Conservation (phyloP, 257 asterid genomes). For the Paraleonurus japonicus region DNA sequence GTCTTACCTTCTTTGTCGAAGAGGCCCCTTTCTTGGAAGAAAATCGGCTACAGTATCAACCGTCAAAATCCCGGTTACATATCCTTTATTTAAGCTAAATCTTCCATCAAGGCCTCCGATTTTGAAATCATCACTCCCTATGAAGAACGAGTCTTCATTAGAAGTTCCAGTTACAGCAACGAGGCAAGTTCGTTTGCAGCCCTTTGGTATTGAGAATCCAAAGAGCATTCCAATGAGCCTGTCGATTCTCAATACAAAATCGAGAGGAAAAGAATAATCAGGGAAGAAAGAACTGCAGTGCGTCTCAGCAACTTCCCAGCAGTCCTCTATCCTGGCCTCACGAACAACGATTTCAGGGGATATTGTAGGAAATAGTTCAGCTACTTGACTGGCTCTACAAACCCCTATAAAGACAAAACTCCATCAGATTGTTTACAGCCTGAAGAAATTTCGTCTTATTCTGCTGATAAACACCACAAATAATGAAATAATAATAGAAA, state of each 20-base stretch:
- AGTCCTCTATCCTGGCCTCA: slow-evolving; percentile 92
- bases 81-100: slow-evolving; percentile 65
- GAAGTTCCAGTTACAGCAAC: slow-evolving; percentile 71
- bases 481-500: background rate
- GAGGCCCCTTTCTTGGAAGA: slow-evolving; percentile 87
- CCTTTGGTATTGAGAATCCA: slow-evolving; percentile 83
- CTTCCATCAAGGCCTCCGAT: slow-evolving; percentile 64
- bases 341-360: slow-evolving; percentile 81
- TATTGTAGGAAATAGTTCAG: slow-evolving; percentile 61
- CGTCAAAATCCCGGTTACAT: slow-evolving; percentile 81
- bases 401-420: slow-evolving; percentile 36
- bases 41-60: slow-evolving; percentile 93
- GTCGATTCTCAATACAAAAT: slow-evolving; percentile 75
- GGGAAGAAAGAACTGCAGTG: slow-evolving; percentile 97
- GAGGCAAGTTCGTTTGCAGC: slow-evolving; percentile 81
- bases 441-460: background rate
- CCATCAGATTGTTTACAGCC: slow-evolving; percentile 15
- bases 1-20: slow-evolving; percentile 87
- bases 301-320: slow-evolving; percentile 98
- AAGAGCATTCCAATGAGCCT: slow-evolving; percentile 85
- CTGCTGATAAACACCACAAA: background rate
- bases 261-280: slow-evolving; percentile 75
- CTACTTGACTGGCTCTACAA: slow-evolving; percentile 81
- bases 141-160: slow-evolving; percentile 46
- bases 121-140: slow-evolving; percentile 63